Evolutionary conservation across 2,329 filamentous ascomycete genomes (phyloP), one percentile per base, ranked within the genome.

Genomic region (Mycocentrospora acerina): DNA sequence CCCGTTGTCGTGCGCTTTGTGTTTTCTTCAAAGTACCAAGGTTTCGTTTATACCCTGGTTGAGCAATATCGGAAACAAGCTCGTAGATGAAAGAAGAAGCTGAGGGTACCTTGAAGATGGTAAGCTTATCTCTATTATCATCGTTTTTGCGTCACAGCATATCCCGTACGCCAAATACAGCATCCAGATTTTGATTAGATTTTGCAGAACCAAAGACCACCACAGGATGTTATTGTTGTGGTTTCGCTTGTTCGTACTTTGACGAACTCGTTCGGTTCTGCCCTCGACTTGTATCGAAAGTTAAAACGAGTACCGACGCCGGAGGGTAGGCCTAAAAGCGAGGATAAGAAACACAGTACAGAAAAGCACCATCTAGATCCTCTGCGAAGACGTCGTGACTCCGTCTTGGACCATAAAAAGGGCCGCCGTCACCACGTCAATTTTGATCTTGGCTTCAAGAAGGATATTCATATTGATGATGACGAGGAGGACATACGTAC

Each of bases 241-340:
- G 56, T 55, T 9, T 62, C 58, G n/a, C 55, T 65, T 19, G 51
- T 64, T 13, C 41, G 48, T 16, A 57, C 57, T 7, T 37, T 65
- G 25, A 57, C 55, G 17, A 57, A 62, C 12, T 51, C 48, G 3
- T 62, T 64, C 17, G 55, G 58, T 4, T 58, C 59, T n/a, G 57
- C 57, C 8, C 54, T 52, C 34, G 55, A 63, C 24, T 38, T 65
- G 1, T 65, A 62, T 33, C 57, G 49, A 14, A 64, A 51, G 36
- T 47, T 65, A 13, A 63, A 59, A 35, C 55, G 46, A 29, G n/a
- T n/a, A n/a, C n/a, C n/a, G n/a, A n/a, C n/a, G n/a, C n/a, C n/a
- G n/a, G n/a, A n/a, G n/a, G n/a, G n/a, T n/a, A 51, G 50, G 32
- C 44, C 48, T 3, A 53, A 53, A 24, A 40, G 44, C 2, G 44